Base-by-base conservation (phyloP, 768 basidiomycete species). In the Leucogyrophana mollusca region DNA sequence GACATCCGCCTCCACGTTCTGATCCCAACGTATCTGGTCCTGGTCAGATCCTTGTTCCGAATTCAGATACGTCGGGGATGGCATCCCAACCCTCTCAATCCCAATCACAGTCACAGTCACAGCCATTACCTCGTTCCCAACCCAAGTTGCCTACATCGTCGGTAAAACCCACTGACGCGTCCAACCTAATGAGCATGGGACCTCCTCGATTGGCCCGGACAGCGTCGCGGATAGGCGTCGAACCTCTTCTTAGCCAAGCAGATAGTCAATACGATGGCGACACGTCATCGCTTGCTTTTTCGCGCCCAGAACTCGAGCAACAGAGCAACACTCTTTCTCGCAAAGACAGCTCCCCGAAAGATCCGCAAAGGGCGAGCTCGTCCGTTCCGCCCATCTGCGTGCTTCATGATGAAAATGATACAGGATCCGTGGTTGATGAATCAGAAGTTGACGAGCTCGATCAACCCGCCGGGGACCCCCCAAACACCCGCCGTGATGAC, bases 1-100 rank as follows among this genome's bases (percentile, higher is more conserved):
- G 55, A 38, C 42, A 56, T 18, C 59, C 61, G 4, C 66, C 62
- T 47, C 66, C 72, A 18, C 56, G 55, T 39, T 58, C 68, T 30
- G 57, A 59, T 47, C 41, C 40, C 49, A 51, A 54, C 34, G 59
- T 59, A 27, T 52, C 61, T 43, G 73, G 69, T 18, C 65, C 72
- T 4, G 68, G 59, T 23, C 69, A 66, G 14, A 68, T 82, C n/a
- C 58, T 82, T 18, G 80, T 71, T 7, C 79, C 80, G 3, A 76
- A 80, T 54, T 80, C 80, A 9, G 80, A 83, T 52, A 70, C 73
- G 1, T 81, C 78, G 1, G 65, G 57, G 25, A 59, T 62, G 9
- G 62, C 62, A 24, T 70, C 68, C 2, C 70, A 70, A 43, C 61
- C 56, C 16, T 27, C 55, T 53, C 57, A 61, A 25, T 58, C 61